Evolutionary conservation across 768 basidiomycete genomes (phyloP).

Genomic region (Pilatotrama ljubarskyi): DNA sequence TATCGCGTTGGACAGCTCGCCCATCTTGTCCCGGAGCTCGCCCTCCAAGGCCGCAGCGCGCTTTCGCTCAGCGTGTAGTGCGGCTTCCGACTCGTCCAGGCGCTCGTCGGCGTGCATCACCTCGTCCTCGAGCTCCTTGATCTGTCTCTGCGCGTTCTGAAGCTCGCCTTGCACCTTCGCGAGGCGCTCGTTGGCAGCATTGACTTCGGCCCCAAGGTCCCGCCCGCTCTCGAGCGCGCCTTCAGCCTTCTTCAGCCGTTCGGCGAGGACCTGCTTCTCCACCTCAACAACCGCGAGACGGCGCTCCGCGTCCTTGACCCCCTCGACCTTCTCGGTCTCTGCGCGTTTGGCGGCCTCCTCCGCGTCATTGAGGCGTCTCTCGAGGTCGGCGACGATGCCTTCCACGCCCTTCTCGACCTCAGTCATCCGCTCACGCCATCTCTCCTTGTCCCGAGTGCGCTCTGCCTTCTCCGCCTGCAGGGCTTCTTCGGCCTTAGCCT

Average conservation of each 20-base stretch:
- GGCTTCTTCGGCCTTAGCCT: slow-evolving; percentile 42
- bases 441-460: slow-evolving; percentile 63
- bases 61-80: slow-evolving; percentile 54
- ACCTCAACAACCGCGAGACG: slow-evolving; percentile 46
- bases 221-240: slow-evolving; percentile 59
- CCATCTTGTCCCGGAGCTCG: slow-evolving; percentile 38
- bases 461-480: slow-evolving; percentile 57
- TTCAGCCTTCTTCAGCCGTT: slow-evolving; percentile 67
- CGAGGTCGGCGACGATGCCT: slow-evolving; percentile 64
- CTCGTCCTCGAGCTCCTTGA: slow-evolving; percentile 64
- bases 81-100: slow-evolving; percentile 57
- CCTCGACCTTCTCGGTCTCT: slow-evolving; percentile 41
- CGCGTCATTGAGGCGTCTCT: slow-evolving; percentile 52
- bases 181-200: slow-evolving; percentile 63
- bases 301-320: slow-evolving; percentile 48
- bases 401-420: slow-evolving; percentile 74
- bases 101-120: slow-evolving; percentile 50
- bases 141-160: slow-evolving; percentile 56
- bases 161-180: slow-evolving; percentile 57
- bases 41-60: slow-evolving; percentile 38
- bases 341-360: slow-evolving; percentile 47
- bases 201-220: slow-evolving; percentile 68
- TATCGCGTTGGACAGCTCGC: slow-evolving; percentile 27
- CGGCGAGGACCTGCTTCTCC: slow-evolving; percentile 56
- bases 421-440: slow-evolving; percentile 69